A percentile compares a stretch with the other conserved stretches of the same genome.
Evolutionary conservation across 2,329 filamentous ascomycete species (phyloP).

Genomic region (Colletotrichum scovillei): DNA sequence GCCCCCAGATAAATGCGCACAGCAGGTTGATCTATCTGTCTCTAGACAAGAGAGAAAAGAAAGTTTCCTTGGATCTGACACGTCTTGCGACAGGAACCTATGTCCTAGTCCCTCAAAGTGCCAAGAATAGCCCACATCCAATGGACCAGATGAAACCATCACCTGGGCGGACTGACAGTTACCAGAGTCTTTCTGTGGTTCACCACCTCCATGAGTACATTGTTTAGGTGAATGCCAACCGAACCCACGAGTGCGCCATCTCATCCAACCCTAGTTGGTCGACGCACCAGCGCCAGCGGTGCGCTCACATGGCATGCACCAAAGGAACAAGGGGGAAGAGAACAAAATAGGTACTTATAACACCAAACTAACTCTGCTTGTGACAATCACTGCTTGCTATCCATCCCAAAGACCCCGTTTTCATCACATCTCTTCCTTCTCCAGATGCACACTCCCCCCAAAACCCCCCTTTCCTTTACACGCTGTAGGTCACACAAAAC

Average conservation of each 20-base stretch:
- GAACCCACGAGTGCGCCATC: neutral
- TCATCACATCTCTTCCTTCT: slow-evolving; percentile 22
- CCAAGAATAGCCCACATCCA: neutral
- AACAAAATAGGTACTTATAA: slow-evolving; percentile 18
- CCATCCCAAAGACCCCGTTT: slow-evolving; percentile 29
- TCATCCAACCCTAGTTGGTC: no score
- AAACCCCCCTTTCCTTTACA: neutral
- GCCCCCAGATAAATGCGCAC: neutral
- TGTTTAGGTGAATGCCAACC: neutral
- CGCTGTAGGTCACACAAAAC: slow-evolving; percentile 1
- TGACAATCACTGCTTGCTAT: slow-evolving; percentile 36
- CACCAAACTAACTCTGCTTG: slow-evolving; percentile 31
- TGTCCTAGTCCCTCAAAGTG: neutral
- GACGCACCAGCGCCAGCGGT: neutral
- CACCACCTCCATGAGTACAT: neutral
- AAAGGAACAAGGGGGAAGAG: neutral
- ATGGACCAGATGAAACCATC: slow-evolving; percentile 3
- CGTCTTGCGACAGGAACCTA: neutral
- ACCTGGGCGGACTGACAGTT: neutral
- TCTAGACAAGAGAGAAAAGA: neutral
- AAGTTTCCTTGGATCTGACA: neutral
- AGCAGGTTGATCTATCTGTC: neutral
- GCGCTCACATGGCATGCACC: neutral
- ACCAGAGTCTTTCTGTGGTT: neutral
- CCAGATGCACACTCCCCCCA: neutral